These are phyloP conservation scores for Arthrinium phaeospermum DNA, from an alignment of 2,329 filamentous ascomycete genomes.

Conservation along the genomic window DNA sequence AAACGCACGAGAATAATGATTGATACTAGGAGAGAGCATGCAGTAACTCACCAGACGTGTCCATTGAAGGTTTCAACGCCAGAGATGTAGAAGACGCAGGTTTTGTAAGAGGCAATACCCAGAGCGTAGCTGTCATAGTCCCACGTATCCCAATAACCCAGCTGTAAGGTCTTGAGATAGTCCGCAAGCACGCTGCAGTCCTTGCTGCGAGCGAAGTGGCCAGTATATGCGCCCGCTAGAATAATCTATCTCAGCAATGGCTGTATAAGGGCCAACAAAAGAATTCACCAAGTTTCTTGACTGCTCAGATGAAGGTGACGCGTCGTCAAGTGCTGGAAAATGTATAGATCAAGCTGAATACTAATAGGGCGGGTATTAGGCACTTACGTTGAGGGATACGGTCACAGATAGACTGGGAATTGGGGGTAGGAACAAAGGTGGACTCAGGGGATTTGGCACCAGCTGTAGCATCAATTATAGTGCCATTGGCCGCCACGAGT, in stretches of 20 bases:
- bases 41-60: not conserved
- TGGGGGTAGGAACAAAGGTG: not conserved
- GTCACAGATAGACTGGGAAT: not conserved
- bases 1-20: not conserved
- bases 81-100: not conserved
- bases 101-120: not conserved
- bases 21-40: not conserved
- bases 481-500: not conserved
- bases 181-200: not conserved
- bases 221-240: not conserved
- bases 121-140: not conserved
- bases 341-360: not conserved
- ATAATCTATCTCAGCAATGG: not conserved
- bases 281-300: not conserved
- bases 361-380: not conserved
- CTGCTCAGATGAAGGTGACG: not conserved
- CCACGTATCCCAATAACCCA: constrained; percentile 1
- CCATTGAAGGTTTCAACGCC: too few relatives aligned
- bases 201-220: not conserved
- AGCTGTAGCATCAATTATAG: not conserved
- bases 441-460: not conserved
- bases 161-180: not conserved
- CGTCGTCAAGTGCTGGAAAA: not conserved
- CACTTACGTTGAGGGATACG: not conserved
- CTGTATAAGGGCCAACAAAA: not conserved